A percentile compares a stretch with the other conserved stretches of the same genome.
phyloP scores from a whole-genome alignment of 805 yeast genomes.

The Barnettozyma pratensis region DNA sequence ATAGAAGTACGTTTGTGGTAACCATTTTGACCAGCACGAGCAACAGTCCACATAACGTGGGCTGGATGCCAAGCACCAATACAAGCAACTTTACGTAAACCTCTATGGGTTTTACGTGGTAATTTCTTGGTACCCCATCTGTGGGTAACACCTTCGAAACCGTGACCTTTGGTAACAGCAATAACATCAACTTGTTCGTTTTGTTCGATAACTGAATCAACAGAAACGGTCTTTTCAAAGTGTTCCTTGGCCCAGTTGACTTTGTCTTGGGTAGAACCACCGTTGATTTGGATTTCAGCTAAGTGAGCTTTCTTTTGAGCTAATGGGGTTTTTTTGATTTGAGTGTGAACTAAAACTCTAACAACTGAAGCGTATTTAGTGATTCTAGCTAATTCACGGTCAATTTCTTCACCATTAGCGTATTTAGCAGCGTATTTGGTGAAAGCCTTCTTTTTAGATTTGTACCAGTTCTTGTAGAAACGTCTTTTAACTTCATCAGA shows the following conservation, averaged over 20 bases:
- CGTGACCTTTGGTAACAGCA: slow-evolving; percentile 99
- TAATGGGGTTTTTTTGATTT: slow-evolving; percentile 98
- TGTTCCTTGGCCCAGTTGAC: slow-evolving; percentile 98
- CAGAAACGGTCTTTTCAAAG: slow-evolving; percentile 97
- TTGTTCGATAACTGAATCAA: slow-evolving; percentile 95
- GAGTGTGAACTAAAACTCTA: slow-evolving; percentile 99
- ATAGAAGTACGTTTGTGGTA: slow-evolving; percentile 99
- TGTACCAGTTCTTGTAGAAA: slow-evolving; percentile 99
- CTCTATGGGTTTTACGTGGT: slow-evolving; percentile 99
- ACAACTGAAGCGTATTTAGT: slow-evolving; percentile 97
- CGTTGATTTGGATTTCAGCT: slow-evolving; percentile 99
- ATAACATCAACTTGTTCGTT: slow-evolving; percentile 97
- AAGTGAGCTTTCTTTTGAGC: slow-evolving; percentile 99
- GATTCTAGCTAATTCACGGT: slow-evolving; percentile 97
- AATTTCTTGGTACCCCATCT: slow-evolving; percentile 99
- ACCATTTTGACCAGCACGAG: slow-evolving; percentile 99
- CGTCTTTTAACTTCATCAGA: slow-evolving; percentile 99
- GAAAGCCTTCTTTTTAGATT: slow-evolving; percentile 99
- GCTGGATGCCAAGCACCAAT: slow-evolving; percentile 99
- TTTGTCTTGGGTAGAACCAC: slow-evolving; percentile 97
- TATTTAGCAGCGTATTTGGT: slow-evolving; percentile 99
- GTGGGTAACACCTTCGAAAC: slow-evolving; percentile 99
- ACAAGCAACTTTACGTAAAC: slow-evolving; percentile 99
- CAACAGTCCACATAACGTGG: slow-evolving; percentile 99
- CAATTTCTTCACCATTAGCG: slow-evolving; percentile 85